Conservation (phyloP, 148 eudicot species). For the Fagopyrum homotropicum region DNA sequence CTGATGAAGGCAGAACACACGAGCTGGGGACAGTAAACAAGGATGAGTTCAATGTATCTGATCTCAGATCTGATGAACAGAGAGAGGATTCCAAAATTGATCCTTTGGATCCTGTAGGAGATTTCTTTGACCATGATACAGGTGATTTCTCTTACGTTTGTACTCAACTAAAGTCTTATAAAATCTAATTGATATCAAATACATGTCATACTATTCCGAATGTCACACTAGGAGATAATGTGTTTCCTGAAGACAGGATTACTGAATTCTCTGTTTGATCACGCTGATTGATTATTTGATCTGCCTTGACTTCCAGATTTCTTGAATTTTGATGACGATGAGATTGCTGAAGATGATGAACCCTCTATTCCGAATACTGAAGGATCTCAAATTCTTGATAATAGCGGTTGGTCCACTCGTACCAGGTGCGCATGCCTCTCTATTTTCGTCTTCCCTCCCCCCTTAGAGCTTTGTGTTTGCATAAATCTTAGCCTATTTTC, state of each 20-base stretch:
- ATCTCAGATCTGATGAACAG: constrained; percentile 29
- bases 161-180: not conserved
- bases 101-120: constrained; percentile 38
- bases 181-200: too few species aligned
- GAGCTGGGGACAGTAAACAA: constrained; percentile 21
- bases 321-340: constrained; percentile 85
- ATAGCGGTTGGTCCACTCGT: constrained; percentile 98
- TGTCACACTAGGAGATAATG: not conserved
- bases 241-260: not conserved
- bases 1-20: constrained; percentile 22
- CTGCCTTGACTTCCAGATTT: constrained; percentile 42
- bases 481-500: not conserved
- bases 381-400: constrained; percentile 50
- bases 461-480: not conserved
- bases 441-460: not conserved
- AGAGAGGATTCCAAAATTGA: constrained; percentile 27
- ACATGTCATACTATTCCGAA: too few species aligned
- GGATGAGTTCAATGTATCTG: constrained; percentile 26
- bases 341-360: constrained; percentile 54
- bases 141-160: constrained; percentile 34
- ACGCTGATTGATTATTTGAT: not conserved
- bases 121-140: constrained; percentile 64
- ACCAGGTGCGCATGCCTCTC: constrained; percentile 51
- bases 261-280: not conserved
- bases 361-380: constrained; percentile 50